phyloP scores from a whole-genome alignment of 2,329 filamentous ascomycete genomes.

The Ilyonectria destructans region DNA sequence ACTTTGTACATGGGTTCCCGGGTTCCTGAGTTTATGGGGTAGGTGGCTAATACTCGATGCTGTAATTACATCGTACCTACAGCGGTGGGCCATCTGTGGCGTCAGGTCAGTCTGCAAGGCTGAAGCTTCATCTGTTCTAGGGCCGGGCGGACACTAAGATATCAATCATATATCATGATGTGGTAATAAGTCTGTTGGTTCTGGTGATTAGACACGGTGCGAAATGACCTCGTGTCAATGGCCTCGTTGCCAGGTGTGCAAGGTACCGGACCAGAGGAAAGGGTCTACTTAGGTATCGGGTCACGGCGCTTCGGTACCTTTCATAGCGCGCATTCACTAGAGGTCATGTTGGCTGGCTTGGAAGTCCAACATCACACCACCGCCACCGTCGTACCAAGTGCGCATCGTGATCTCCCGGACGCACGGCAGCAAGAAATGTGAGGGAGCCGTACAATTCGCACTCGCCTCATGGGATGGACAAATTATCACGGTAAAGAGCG shows the following conservation, averaged over 20 bases:
- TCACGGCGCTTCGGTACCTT: not conserved
- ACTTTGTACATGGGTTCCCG: not conserved
- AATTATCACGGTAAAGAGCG: not conserved
- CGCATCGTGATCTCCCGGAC: not conserved
- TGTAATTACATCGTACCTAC: not conserved
- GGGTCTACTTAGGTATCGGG: not conserved
- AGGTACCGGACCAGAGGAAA: slow-evolving; percentile 4
- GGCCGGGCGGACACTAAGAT: not conserved
- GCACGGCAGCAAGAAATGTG: not conserved
- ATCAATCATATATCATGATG: not conserved
- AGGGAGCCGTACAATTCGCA: not conserved
- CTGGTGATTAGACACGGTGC: not conserved
- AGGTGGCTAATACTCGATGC: not conserved
- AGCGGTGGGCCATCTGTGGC: not conserved
- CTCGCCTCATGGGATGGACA: not conserved
- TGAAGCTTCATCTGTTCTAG: slow-evolving; percentile 2
- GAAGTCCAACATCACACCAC: not conserved
- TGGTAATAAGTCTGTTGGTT: not conserved
- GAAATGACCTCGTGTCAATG: not conserved
- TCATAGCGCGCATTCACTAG: not conserved
- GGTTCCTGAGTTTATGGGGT: not conserved
- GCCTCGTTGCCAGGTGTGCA: not conserved
- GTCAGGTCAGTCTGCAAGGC: slow-evolving; percentile 1
- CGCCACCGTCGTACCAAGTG: not conserved
- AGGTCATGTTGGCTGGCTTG: not conserved